Conservation (phyloP, 306 rosid genomes). For the Dalbergia cultrata region DNA sequence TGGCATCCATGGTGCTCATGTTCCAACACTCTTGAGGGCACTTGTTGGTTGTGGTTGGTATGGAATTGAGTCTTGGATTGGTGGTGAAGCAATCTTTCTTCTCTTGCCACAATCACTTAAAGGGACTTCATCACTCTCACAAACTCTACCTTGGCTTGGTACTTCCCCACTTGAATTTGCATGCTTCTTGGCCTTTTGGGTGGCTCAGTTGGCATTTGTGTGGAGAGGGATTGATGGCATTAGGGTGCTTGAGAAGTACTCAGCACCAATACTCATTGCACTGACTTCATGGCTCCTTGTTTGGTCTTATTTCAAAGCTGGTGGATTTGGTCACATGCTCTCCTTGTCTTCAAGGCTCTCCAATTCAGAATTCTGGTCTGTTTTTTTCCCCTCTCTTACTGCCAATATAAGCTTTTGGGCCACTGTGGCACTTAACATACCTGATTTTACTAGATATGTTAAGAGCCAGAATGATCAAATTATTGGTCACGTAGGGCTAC, state of each 20-base stretch:
- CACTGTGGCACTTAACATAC: conserved; percentile 84
- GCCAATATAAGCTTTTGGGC: conserved; percentile 96
- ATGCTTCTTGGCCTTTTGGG: conserved; percentile 76
- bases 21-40: conserved; percentile 84
- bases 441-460: conserved; percentile 87
- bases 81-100: conserved; percentile 88
- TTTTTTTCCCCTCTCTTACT: conserved; percentile 86
- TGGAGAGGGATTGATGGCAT: conserved; percentile 92
- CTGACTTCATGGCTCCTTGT: conserved; percentile 65
- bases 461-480: conserved; percentile 77
- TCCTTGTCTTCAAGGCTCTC: conserved; percentile 75
- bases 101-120: conserved; percentile 69
- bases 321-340: conserved; percentile 84
- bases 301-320: conserved; percentile 80
- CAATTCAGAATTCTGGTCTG: conserved; percentile 67
- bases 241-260: conserved; percentile 75
- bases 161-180: conserved; percentile 85
- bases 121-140: conserved; percentile 48
- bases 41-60: conserved; percentile 97
- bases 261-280: conserved; percentile 81
- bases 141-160: conserved; percentile 71
- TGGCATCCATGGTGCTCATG: conserved; percentile 86
- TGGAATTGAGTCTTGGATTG: conserved; percentile 96
- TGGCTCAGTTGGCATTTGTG: conserved; percentile 69
- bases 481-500: conserved; percentile 88